Evolutionary conservation across 2,329 filamentous ascomycete genomes (phyloP).

Genomic region (Scopulariopsis brevicaulis): DNA sequence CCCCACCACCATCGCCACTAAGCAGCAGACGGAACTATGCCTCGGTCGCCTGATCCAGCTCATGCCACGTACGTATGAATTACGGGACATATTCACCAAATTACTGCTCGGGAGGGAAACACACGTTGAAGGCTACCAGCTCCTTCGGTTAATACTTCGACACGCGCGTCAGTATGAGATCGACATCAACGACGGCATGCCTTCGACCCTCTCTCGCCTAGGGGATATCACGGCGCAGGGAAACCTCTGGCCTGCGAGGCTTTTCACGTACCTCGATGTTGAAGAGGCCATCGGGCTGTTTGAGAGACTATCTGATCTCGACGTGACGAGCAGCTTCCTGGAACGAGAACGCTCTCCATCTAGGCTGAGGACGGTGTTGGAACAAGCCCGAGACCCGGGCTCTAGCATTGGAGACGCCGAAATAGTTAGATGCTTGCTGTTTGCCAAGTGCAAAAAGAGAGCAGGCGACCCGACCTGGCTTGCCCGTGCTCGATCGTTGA

Average conservation of each 20-base stretch:
- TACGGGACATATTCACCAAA: background rate
- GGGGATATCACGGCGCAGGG: conserved; percentile 3
- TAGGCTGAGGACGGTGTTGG: background rate
- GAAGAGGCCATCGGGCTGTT: background rate
- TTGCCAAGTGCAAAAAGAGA: background rate
- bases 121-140: conserved; percentile 19
- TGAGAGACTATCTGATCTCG: background rate
- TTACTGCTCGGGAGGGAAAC: conserved; percentile 11
- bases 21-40: background rate
- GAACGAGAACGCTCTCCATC: background rate
- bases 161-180: conserved; percentile 9
- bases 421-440: background rate
- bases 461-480: conserved; percentile 7
- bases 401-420: background rate
- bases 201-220: conserved; percentile 4
- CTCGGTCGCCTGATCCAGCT: background rate
- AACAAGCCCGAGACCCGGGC: background rate
- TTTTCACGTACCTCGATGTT: background rate
- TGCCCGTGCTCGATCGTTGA: conserved; percentile 5
- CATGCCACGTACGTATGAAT: background rate
- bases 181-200: conserved; percentile 12
- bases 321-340: background rate
- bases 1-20: background rate
- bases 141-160: conserved; percentile 12
- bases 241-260: conserved; percentile 5